Percentiles rank a stretch among this genome's conserved stretches.
phyloP scores from a whole-genome alignment of 2,329 filamentous ascomycete species.

The Helminthosporium solani region DNA sequence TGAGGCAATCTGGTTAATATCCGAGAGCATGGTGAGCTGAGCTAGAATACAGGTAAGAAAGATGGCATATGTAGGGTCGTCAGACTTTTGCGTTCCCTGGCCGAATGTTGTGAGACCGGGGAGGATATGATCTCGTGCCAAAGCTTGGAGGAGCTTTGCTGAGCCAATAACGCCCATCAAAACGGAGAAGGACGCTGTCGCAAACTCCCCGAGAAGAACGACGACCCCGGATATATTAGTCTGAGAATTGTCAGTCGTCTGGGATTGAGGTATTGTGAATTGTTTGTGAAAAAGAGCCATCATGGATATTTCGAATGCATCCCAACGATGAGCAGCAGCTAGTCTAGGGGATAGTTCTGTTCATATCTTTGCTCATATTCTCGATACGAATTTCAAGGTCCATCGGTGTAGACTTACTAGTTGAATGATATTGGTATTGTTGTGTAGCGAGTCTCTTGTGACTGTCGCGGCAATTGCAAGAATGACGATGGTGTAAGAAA shows the following conservation, averaged over 20 bases:
- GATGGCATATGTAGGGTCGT: slow-evolving; percentile 77
- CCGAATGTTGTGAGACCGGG: slow-evolving; percentile 74
- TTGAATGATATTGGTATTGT: slow-evolving; percentile 77
- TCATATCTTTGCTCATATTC: no score
- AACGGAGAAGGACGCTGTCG: slow-evolving; percentile 80
- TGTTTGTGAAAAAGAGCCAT: no score
- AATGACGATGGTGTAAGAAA: slow-evolving; percentile 74
- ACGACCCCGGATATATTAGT: slow-evolving; percentile 74
- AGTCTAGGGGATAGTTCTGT: no score
- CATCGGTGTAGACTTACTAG: slow-evolving; percentile 50
- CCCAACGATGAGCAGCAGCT: no score
- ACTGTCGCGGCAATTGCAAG: slow-evolving; percentile 76
- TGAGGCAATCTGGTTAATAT: slow-evolving; percentile 85
- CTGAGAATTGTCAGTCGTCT: slow-evolving; percentile 26
- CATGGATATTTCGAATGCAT: no score
- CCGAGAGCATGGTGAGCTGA: slow-evolving; percentile 76
- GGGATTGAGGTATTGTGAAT: neutral
- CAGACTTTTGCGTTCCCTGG: slow-evolving; percentile 67
- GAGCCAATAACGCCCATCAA: slow-evolving; percentile 85
- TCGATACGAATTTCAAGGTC: no score
- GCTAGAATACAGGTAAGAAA: slow-evolving; percentile 73
- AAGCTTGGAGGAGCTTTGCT: slow-evolving; percentile 79
- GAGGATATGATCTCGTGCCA: slow-evolving; percentile 75
- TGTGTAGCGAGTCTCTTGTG: slow-evolving; percentile 70
- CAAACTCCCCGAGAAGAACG: slow-evolving; percentile 78